phyloP scores from a whole-genome alignment of 2,329 filamentous ascomycete species.

The Beauveria sp. region DNA sequence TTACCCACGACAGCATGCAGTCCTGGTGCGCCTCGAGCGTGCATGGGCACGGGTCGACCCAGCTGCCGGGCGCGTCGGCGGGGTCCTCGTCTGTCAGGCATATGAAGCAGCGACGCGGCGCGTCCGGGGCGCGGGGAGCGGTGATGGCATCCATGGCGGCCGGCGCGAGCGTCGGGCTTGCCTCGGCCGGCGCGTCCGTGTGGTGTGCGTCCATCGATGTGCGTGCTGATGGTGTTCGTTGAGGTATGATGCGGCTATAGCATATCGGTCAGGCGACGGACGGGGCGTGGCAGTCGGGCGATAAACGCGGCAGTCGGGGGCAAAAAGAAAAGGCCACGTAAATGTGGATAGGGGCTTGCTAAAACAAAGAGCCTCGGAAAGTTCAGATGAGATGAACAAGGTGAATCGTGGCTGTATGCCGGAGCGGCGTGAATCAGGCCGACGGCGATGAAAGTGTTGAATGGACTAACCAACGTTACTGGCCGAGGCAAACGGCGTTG shows the following conservation, averaged over 20 bases:
- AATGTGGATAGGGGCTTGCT: neutral
- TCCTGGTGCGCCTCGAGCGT: constrained; percentile 84
- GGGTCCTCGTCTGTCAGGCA: constrained; percentile 52
- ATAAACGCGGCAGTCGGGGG: neutral
- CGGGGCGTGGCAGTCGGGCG: neutral
- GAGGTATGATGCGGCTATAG: neutral
- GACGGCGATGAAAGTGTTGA: neutral
- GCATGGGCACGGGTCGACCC: constrained; percentile 87
- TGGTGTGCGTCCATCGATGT: neutral
- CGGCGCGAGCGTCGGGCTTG: constrained; percentile 10
- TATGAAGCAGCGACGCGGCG: constrained; percentile 50
- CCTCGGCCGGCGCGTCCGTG: neutral
- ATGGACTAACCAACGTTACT: neutral
- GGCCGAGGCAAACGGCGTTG: constrained; percentile 3
- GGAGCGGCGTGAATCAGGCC: neutral
- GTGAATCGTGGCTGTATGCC: neutral
- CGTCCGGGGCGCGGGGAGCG: constrained; percentile 17
- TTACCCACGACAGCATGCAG: constrained; percentile 86
- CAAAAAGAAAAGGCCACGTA: neutral
- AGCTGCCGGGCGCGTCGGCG: constrained; percentile 42
- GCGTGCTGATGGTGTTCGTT: neutral
- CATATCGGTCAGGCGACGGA: neutral
- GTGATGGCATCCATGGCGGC: constrained; percentile 14
- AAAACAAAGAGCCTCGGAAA: neutral
- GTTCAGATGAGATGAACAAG: neutral